Evolutionary conservation across 257 asterid genomes (phyloP), one percentile per base, ranked within the genome.

Genomic region (Nicotiana tabacum): DNA sequence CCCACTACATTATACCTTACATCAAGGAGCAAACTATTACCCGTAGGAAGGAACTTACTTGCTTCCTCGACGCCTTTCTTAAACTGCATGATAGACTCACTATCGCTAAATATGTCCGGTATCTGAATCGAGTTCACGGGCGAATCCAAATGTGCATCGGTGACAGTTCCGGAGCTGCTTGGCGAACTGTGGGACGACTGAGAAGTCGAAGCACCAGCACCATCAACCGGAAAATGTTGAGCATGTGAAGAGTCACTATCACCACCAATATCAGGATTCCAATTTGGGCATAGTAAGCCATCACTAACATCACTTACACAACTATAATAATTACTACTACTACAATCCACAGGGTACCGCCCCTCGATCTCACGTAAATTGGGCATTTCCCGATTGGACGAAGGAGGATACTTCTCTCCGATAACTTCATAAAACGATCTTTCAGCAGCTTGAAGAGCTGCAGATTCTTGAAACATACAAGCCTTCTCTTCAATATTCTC

Each of bases 391-490:
- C 83, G 82, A 83, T 86, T 86, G 0, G 66, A n/a, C 8, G 85
- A 56, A 84, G 88, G 84, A 70, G 94, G 91, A 61, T 82, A 66
- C 78, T 81, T 87, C 85, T 88, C 89, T 6, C 94, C 93, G 60
- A 94, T 90, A 78, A 85, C 96, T 9, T 94, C 98, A 6, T 85
- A 90, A 84, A 92, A 94, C 9, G 97, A 94, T 80, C 91, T 94
- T 55, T 94, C 98, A 0, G 97, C 96, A 39, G 91, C 98, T 82
- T 91, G 95, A 86, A 94, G 92, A 70, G 98, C 97, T 0, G 94
- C 91, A 55, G 96, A 91, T 35, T 92, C 98, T 82, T 90, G 97
- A 87, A 94, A 91, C 93, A 88, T 90, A 79, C 93, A 90, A 5
- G 86, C 80, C 81, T 89, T 94, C 30, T 92, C 97, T 84, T 92